phyloP scores from a whole-genome alignment of 2,329 filamentous ascomycete genomes.

The Fusarium hainanense region DNA sequence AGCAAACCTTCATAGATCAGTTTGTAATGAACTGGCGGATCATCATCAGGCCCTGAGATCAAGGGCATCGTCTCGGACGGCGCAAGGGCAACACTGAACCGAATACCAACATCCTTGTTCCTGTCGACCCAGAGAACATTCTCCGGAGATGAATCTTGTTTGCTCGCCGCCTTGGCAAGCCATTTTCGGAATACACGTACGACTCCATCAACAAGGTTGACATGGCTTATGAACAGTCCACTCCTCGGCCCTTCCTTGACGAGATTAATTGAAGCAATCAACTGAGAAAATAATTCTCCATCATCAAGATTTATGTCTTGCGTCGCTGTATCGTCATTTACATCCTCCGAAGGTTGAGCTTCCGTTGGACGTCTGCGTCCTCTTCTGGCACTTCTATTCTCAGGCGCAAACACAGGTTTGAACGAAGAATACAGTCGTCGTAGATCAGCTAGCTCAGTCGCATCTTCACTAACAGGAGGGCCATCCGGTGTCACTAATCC shows the following conservation, averaged over 20 bases:
- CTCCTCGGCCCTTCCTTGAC: conserved; percentile 71
- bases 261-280: conserved; percentile 75
- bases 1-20: conserved; percentile 77
- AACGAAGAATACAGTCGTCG: conserved; percentile 76
- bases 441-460: conserved; percentile 54
- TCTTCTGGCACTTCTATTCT: conserved; percentile 55
- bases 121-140: conserved; percentile 76
- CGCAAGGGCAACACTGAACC: conserved; percentile 66
- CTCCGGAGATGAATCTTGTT: conserved; percentile 9
- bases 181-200: conserved; percentile 79
- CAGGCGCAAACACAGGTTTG: conserved; percentile 69
- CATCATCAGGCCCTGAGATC: conserved; percentile 68
- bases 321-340: conserved; percentile 59
- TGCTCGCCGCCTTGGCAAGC: conserved; percentile 62
- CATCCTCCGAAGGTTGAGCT: conserved; percentile 14
- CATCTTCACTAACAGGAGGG: conserved; percentile 3
- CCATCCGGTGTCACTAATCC: conserved; percentile 59
- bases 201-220: conserved; percentile 74
- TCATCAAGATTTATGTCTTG: conserved; percentile 74
- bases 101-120: conserved; percentile 72
- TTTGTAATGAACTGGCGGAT: conserved; percentile 74
- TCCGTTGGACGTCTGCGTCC: conserved; percentile 18
- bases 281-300: conserved; percentile 78
- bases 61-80: conserved; percentile 61
- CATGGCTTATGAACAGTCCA: conserved; percentile 71